Evolutionary conservation across 179 eudicot genomes (phyloP), one percentile per base, ranked within the genome.

Genomic region (Vitellaria paradoxa): DNA sequence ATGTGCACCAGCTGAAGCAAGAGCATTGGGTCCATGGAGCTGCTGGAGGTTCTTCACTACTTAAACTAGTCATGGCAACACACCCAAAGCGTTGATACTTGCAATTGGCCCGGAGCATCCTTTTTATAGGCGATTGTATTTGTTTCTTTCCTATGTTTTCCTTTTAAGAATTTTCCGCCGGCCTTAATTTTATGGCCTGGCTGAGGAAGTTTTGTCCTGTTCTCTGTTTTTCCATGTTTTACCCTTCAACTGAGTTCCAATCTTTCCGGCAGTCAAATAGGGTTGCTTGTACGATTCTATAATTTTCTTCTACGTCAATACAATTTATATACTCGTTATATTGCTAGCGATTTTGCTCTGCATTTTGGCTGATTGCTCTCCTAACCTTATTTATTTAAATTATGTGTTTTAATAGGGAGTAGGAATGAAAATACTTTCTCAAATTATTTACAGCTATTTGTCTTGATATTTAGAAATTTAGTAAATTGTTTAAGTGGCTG

Each of bases 191-290:
- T 72, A 13, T 8, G 14, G 75, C 21, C 47, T 17, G 8, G 37
- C 37, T 2, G 37, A 30, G 65, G 64, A 55, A 56, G 42, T 72
- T 72, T 26, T 65, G 30, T 24, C 63, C 50, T 23, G n/a, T 65
- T 76, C 70, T 65, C 14, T 47, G 3, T 15, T 75, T 75, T 30
- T 30, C 37, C 70, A 26, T 56, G 57, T 46, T 21, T 46, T 21
- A 37, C 23, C 20, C 21, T 30, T 20, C 7, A 26, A n/a, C 52
- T 50, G 30, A 42, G 56, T 57, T 68, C 5, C 46, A 67, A 56
- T 77, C 37, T 76, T 56, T 68, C 74, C 57, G 20, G 79, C 79
- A 17, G 37, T 37, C 37, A 30, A 18, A 65, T 57, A 68, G 13
- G 6, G 23, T 68, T 68, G 59, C 57, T 77, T 42, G 57, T 72